Evolutionary conservation across 2,329 filamentous ascomycete species (phyloP).

Genomic region (Paraphoma sp.): DNA sequence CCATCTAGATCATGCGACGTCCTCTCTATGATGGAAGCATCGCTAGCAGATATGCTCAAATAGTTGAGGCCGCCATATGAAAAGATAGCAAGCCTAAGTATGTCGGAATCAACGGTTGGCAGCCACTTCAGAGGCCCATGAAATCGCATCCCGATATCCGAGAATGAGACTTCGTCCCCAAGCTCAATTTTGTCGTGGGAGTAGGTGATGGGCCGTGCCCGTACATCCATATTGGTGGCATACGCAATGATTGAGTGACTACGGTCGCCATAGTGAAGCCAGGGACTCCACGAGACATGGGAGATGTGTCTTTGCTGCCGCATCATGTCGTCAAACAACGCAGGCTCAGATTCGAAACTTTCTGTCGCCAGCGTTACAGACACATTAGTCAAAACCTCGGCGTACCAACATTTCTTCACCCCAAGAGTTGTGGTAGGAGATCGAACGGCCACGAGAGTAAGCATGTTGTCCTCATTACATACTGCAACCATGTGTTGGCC

Average conservation of each 20-base stretch:
- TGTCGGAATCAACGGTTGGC: constrained; percentile 16
- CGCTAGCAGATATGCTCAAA: constrained; percentile 27
- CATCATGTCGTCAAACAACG: constrained; percentile 38
- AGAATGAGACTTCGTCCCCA: constrained; percentile 31
- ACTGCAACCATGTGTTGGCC: constrained; percentile 45
- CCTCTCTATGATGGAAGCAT: constrained; percentile 29
- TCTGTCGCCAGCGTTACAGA: constrained; percentile 20
- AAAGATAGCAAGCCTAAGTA: constrained; percentile 41
- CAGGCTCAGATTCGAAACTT: constrained; percentile 16
- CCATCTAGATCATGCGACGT: constrained; percentile 45
- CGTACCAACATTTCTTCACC: constrained; percentile 31
- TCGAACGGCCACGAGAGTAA: constrained; percentile 45
- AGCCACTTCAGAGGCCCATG: constrained; percentile 41
- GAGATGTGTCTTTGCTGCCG: constrained; percentile 41
- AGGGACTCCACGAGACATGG: constrained; percentile 51
- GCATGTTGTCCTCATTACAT: constrained; percentile 51
- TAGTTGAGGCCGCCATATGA: constrained; percentile 32
- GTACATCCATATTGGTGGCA: constrained; percentile 42
- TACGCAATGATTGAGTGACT: constrained; percentile 44
- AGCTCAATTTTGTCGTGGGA: constrained; percentile 19
- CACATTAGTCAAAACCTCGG: constrained; percentile 35
- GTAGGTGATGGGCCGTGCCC: constrained; percentile 29
- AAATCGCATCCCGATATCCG: constrained; percentile 26
- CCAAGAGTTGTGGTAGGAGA: constrained; percentile 47
- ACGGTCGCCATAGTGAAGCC: constrained; percentile 26